Base-by-base conservation (phyloP, 2,329 filamentous ascomycete genomes). In the Mycosphaerella sp. region DNA sequence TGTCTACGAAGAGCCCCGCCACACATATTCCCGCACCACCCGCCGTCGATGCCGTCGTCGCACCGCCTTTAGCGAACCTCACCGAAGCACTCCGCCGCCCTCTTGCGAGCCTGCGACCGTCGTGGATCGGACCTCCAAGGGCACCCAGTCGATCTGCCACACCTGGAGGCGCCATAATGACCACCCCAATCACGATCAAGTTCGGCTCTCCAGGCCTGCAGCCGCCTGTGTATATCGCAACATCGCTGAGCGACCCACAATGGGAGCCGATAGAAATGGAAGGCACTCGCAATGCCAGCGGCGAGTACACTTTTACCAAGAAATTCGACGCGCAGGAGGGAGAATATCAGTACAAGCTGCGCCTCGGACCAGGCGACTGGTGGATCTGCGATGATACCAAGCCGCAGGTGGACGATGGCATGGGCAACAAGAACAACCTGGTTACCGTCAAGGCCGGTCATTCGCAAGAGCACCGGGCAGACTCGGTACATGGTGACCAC, bases 301-400 rank as follows among this genome's bases (percentile, higher is more conserved):
- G 78, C 36, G 67, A 83, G 51, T 72, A 81, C 54, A 66, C 77
- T 10, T 90, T 87, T 66, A 74, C 70, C 42, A 81, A 81, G 54
- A 70, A 76, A 1, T 74, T 88, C 43, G 67, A 76, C 36, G 73
- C 80, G 14, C 73, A 79, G 21, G 79, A 79, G 21, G 77, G 80
- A 45, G 78, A 81, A 54, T 81, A 88, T 60, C 82, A 87, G 64
- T 91, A 89, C 77, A 90, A 89, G 70, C 86, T 90, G 62, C 79
- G 84, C 31, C 73, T 86, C 36, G 85, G 85, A 8, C 68, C 76
- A 17, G 81, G 80, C 45, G 79, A 87, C 59, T 87, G 83, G 81
- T 88, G 85, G 85, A 74, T 83, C 23, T 69, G 87, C 44, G 81
- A 89, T 61, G 82, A 87, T 54, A 74, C 73, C 43, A 75, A 77